phyloP scores from a whole-genome alignment of 768 basidiomycete genomes.

The Phanerochaete carnosa region DNA sequence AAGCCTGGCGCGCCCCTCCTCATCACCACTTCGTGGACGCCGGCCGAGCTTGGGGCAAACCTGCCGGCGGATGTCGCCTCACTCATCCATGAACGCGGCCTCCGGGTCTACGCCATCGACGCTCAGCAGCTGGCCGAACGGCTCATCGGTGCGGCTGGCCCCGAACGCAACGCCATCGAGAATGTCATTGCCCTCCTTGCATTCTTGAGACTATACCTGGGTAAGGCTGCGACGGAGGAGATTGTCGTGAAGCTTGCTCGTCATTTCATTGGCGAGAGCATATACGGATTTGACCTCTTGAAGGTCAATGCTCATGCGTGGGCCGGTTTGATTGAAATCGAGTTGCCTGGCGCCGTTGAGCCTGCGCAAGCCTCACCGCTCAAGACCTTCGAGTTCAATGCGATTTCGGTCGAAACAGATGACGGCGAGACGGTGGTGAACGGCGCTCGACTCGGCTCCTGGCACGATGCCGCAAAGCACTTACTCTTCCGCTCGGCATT shows the following conservation, averaged over 20 bases:
- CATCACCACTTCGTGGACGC: conserved; percentile 70
- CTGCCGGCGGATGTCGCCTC: conserved; percentile 49
- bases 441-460: conserved; percentile 59
- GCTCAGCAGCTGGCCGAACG: conserved; percentile 48
- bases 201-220: conserved; percentile 83
- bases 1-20: conserved; percentile 69
- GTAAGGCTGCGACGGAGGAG: conserved; percentile 52
- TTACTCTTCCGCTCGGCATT: conserved; percentile 85
- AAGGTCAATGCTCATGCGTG: conserved; percentile 61
- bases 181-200: conserved; percentile 68
- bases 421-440: conserved; percentile 56
- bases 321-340: conserved; percentile 60
- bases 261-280: conserved; percentile 38
- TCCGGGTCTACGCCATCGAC: conserved; percentile 61
- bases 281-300: conserved; percentile 47
- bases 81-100: conserved; percentile 46
- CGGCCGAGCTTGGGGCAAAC: conserved; percentile 69
- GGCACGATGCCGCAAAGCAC: conserved; percentile 88
- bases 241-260: conserved; percentile 51
- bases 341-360: conserved; percentile 31
- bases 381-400: conserved; percentile 68
- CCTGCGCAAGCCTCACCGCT: conserved; percentile 29
- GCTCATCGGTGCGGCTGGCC: conserved; percentile 32
- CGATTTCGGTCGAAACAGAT: conserved; percentile 64
- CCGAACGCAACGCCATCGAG: conserved; percentile 42